Conservation (phyloP, 192 early-diverging fungal genomes). For the Oehlia diaphana region DNA sequence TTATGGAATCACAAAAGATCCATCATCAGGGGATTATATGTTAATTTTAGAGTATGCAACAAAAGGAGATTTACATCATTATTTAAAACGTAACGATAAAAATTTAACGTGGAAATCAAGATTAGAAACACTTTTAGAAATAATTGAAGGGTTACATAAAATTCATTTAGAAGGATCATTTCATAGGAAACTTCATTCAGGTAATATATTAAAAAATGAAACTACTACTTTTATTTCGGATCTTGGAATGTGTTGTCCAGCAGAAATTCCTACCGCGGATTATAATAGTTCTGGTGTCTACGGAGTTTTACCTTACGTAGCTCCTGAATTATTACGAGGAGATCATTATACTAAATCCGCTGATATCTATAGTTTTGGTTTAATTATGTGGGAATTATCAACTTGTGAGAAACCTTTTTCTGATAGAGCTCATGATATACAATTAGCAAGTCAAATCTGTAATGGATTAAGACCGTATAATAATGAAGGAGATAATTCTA, state of each 20-base stretch:
- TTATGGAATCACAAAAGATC: slow-evolving; percentile 22
- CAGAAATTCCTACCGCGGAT: slow-evolving; percentile 12
- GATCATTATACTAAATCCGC: slow-evolving; percentile 35
- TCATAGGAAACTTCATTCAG: slow-evolving; percentile 38
- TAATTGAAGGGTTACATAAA: slow-evolving; percentile 38
- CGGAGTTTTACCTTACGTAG: slow-evolving; percentile 42
- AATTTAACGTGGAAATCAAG: slow-evolving; percentile 32
- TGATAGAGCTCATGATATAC: background rate
- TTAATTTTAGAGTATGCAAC: slow-evolving; percentile 41
- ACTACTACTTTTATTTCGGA: slow-evolving; percentile 24
- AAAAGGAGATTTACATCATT: slow-evolving; percentile 38
- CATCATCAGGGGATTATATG: slow-evolving; percentile 36
- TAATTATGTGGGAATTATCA: slow-evolving; percentile 49
- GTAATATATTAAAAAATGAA: slow-evolving; percentile 3
- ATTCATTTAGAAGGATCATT: slow-evolving; percentile 42
- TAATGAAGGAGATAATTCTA: background rate
- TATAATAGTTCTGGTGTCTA: background rate
- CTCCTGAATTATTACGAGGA: slow-evolving; percentile 39
- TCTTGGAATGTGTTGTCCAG: slow-evolving; percentile 36
- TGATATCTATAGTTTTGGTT: slow-evolving; percentile 43
- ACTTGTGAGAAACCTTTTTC: slow-evolving; percentile 36
- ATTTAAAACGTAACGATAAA: slow-evolving; percentile 36
- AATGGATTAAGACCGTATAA: background rate
- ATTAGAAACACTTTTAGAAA: slow-evolving; percentile 33
- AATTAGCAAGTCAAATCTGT: background rate